These are phyloP conservation scores for Balansia obtecta DNA, from an alignment of 2,329 filamentous ascomycete genomes.

Conservation along the genomic window DNA sequence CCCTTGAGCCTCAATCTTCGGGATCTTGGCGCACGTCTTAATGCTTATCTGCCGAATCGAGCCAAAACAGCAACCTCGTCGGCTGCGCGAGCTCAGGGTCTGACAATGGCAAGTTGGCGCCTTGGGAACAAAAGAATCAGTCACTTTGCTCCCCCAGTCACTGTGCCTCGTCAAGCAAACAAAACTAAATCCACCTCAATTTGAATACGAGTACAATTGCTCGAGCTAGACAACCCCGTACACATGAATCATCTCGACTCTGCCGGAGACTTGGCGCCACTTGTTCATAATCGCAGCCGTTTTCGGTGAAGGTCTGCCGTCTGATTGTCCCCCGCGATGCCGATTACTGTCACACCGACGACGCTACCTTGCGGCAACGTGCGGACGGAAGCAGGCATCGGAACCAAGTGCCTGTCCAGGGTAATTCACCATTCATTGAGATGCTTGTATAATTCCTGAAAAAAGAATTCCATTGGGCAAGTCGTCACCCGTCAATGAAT, in stretches of 20 bases:
- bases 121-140: neutral
- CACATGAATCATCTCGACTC: neutral
- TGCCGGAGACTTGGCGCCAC: neutral
- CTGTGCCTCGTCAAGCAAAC: neutral
- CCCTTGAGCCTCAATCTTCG: slow-evolving; percentile 6
- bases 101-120: no score
- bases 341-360: neutral
- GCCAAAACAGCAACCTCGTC: no score
- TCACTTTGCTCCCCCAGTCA: neutral
- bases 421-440: neutral
- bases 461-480: neutral
- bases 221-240: neutral
- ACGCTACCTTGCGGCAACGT: neutral
- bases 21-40: neutral
- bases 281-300: neutral
- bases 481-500: no score
- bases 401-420: neutral
- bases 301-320: neutral
- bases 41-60: no score
- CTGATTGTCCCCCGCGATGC: neutral
- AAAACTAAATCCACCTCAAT: neutral
- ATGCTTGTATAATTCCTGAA: neutral
- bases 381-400: neutral
- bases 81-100: no score
- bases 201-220: neutral